Conservation (phyloP, 768 basidiomycete genomes). For the Candolleomyces efflorescens region DNA sequence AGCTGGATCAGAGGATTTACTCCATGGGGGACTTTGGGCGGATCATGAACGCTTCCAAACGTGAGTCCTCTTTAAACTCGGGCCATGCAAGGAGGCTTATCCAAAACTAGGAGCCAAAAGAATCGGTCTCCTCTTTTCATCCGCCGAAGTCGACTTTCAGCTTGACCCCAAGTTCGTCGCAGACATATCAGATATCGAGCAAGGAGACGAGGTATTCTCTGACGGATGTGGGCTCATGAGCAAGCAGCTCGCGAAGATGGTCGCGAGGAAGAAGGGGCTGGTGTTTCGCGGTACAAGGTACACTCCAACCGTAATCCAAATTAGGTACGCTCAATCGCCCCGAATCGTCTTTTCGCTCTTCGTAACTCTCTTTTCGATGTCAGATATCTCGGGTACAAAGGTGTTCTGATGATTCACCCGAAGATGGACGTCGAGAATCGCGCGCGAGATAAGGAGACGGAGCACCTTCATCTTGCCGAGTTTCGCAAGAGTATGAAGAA, state of each 20-base stretch:
- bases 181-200: constrained; percentile 59
- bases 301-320: constrained; percentile 60
- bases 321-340: constrained; percentile 36
- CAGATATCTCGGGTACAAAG: constrained; percentile 70
- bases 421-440: constrained; percentile 43
- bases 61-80: constrained; percentile 26
- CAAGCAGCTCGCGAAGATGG: constrained; percentile 40
- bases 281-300: constrained; percentile 53
- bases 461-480: constrained; percentile 33
- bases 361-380: background rate
- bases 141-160: constrained; percentile 53
- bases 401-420: constrained; percentile 64
- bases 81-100: background rate
- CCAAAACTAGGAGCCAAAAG: constrained; percentile 53
- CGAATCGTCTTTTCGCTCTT: background rate
- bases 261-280: constrained; percentile 52
- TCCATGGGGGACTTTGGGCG: constrained; percentile 51
- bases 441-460: background rate
- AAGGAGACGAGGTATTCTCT: constrained; percentile 56
- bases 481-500: constrained; percentile 73
- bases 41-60: constrained; percentile 64
- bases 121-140: constrained; percentile 64
- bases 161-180: constrained; percentile 44
- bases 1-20: constrained; percentile 58
- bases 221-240: constrained; percentile 70